Evolutionary conservation across 148 eudicot species (phyloP).

Genomic region (Simmondsia chinensis): DNA sequence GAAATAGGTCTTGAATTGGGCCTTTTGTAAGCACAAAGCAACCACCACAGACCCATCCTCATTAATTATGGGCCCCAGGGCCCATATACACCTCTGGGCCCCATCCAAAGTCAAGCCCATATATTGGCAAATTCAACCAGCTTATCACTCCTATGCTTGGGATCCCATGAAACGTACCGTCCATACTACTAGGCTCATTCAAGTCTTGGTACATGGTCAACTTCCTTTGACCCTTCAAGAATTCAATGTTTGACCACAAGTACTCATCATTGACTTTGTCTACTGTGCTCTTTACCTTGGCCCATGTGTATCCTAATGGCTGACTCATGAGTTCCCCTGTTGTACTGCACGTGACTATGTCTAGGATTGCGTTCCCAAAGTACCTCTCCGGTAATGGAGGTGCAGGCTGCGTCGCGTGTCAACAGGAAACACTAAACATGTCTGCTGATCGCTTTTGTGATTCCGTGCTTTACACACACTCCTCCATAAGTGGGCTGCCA

Average conservation of each 20-base stretch:
- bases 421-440: slow-evolving; percentile 17
- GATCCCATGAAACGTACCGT: slow-evolving; percentile 20
- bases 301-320: slow-evolving; percentile 19
- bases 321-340: slow-evolving; percentile 11
- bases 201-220: slow-evolving; percentile 12
- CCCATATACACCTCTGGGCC: slow-evolving; percentile 43
- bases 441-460: slow-evolving; percentile 11
- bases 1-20: too few species aligned
- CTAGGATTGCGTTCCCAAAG: slow-evolving; percentile 29
- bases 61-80: slow-evolving; percentile 27
- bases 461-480: slow-evolving; percentile 30
- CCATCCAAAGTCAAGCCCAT: slow-evolving; percentile 43
- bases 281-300: slow-evolving; percentile 20
- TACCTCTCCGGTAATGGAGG: slow-evolving; percentile 22
- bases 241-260: slow-evolving; percentile 22
- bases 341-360: slow-evolving; percentile 14
- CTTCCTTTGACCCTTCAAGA: slow-evolving; percentile 12
- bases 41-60: slow-evolving; percentile 33
- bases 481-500: slow-evolving; percentile 31
- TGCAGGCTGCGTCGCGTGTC: slow-evolving; percentile 19
- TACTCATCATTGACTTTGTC: slow-evolving; percentile 22
- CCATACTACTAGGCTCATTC: background rate
- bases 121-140: slow-evolving; percentile 32
- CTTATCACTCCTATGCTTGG: slow-evolving; percentile 33
- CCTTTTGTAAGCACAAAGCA: slow-evolving; percentile 25